A percentile compares a stretch with the other conserved stretches of the same genome.
These are phyloP conservation scores for Calendula officinalis DNA, from an alignment of 129 eudicot genomes.

Conservation along the genomic window DNA sequence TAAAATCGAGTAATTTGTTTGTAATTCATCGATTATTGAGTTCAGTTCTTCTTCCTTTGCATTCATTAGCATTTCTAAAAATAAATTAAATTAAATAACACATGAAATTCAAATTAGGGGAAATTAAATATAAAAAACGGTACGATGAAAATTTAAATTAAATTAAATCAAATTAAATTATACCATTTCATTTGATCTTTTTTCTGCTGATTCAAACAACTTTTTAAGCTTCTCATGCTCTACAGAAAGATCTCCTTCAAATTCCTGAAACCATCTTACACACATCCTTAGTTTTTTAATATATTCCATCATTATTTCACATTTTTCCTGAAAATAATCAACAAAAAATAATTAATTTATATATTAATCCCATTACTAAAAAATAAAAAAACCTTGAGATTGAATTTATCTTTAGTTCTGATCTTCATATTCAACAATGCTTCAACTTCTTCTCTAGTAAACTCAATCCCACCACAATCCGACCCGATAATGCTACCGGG, in stretches of 20 bases:
- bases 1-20: too few relatives aligned
- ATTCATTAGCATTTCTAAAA: constrained; percentile 62
- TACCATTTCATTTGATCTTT: constrained; percentile 43
- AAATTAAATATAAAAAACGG: neutral
- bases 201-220: too few relatives aligned
- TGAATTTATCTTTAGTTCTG: constrained; percentile 71
- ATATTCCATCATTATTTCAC: too few relatives aligned
- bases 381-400: too few relatives aligned
- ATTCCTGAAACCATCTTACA: too few relatives aligned
- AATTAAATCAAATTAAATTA: neutral
- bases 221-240: too few relatives aligned
- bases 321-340: too few relatives aligned
- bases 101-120: neutral
- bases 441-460: constrained; percentile 74
- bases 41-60: too few relatives aligned
- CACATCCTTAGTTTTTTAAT: too few relatives aligned
- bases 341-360: neutral
- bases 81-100: neutral
- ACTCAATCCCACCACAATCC: constrained; percentile 56
- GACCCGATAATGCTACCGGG: too few relatives aligned
- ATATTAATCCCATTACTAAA: neutral
- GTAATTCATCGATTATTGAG: too few relatives aligned
- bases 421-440: constrained; percentile 78
- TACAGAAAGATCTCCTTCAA: too few relatives aligned
- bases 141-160: constrained; percentile 22